Evolutionary conservation across 768 basidiomycete genomes (phyloP).

Genomic region (Kockovaella imperatae): DNA sequence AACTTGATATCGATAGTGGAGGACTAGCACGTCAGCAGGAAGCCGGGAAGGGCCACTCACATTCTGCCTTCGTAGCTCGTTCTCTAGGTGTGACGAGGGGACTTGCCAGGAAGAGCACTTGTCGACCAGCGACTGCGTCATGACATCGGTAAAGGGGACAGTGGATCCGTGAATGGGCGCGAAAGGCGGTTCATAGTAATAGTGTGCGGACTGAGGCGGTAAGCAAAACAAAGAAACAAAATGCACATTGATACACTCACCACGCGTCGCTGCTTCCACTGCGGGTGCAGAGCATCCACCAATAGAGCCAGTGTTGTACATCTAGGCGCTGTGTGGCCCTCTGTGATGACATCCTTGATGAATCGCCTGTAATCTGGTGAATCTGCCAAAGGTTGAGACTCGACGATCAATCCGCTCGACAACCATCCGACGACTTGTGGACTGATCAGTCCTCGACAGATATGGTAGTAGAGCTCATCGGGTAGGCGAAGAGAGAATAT

Average conservation of each 20-base stretch:
- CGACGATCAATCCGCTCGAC: slow-evolving; percentile 75
- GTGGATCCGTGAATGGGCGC: slow-evolving; percentile 66
- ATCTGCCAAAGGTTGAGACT: slow-evolving; percentile 76
- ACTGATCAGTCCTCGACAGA: slow-evolving; percentile 81
- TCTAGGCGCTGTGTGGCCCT: slow-evolving; percentile 85
- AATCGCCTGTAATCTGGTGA: slow-evolving; percentile 90
- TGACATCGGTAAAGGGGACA: slow-evolving; percentile 60
- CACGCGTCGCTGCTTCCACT: slow-evolving; percentile 74
- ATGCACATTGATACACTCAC: slow-evolving; percentile 34
- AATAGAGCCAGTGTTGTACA: slow-evolving; percentile 84
- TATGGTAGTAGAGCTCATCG: slow-evolving; percentile 92
- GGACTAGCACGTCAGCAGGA: slow-evolving; percentile 54
- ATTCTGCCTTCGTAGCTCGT: slow-evolving; percentile 91
- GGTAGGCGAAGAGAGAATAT: slow-evolving; percentile 91
- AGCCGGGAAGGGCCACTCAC: slow-evolving; percentile 51
- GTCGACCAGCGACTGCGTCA: slow-evolving; percentile 79
- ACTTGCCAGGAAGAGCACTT: slow-evolving; percentile 87
- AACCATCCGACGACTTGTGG: slow-evolving; percentile 94
- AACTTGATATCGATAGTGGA: slow-evolving; percentile 94
- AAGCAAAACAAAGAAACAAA: neutral
- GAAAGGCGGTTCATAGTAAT: slow-evolving; percentile 52
- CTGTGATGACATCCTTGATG: slow-evolving; percentile 91
- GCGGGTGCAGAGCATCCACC: slow-evolving; percentile 65
- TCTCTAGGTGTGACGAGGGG: slow-evolving; percentile 72
- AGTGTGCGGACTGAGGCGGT: slow-evolving; percentile 31